phyloP scores from a whole-genome alignment of 805 yeast genomes.

The Wickerhamiella galacta region DNA sequence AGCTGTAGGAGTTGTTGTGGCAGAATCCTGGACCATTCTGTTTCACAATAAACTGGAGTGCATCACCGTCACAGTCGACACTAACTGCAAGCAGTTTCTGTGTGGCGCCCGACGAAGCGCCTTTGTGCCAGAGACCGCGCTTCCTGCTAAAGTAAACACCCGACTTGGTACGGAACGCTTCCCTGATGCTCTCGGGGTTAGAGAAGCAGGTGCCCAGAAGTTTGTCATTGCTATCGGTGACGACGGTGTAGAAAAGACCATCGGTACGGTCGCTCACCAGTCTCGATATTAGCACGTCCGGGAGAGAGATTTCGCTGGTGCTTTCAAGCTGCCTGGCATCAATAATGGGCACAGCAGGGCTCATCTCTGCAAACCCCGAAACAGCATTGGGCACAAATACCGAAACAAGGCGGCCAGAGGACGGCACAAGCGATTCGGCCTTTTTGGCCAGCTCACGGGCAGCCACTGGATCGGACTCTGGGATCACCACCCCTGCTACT shows the following conservation, averaged over 20 bases:
- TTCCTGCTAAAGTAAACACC: constrained; percentile 90
- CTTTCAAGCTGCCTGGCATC: constrained; percentile 8
- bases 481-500: constrained; percentile 11
- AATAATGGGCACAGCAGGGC: constrained; percentile 13
- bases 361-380: constrained; percentile 5
- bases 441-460: constrained; percentile 5
- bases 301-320: constrained; percentile 21
- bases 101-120: constrained; percentile 91
- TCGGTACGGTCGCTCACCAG: constrained; percentile 73
- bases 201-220: constrained; percentile 87
- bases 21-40: constrained; percentile 86
- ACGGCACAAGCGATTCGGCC: constrained; percentile 8
- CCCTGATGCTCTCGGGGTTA: constrained; percentile 60
- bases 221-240: constrained; percentile 48
- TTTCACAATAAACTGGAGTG: constrained; percentile 69
- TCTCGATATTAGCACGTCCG: constrained; percentile 32
- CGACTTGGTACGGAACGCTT: constrained; percentile 61
- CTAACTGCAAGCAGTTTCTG: constrained; percentile 54
- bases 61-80: constrained; percentile 85
- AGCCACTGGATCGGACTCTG: constrained; percentile 2
- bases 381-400: constrained; percentile 10
- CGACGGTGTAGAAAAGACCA: constrained; percentile 71
- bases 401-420: constrained; percentile 11
- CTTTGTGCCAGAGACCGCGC: constrained; percentile 90
- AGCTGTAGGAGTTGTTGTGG: constrained; percentile 64